A percentile compares a stretch with the other conserved stretches of the same genome.
Evolutionary conservation across 495 filamentous ascomycete genomes (phyloP).

Genomic region (Penicillium daleae): DNA sequence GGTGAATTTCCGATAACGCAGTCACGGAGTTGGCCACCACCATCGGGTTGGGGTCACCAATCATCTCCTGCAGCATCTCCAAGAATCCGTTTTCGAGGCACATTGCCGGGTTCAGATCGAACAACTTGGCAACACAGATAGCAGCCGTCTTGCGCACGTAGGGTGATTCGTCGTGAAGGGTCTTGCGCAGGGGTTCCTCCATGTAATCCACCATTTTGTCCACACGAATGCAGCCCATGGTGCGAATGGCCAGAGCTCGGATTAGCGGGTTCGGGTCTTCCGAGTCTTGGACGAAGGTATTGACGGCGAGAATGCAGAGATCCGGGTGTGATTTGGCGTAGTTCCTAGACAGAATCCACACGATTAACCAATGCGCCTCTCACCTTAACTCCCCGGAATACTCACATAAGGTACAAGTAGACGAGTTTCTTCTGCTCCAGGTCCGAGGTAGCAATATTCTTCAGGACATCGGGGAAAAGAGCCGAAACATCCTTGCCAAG

Average conservation of each 20-base stretch:
- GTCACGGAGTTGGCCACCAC: constrained; percentile 97
- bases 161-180: constrained; percentile 92
- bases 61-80: constrained; percentile 93
- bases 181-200: constrained; percentile 97
- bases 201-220: constrained; percentile 99
- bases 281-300: constrained; percentile 98
- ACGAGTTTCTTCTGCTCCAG: constrained; percentile 99
- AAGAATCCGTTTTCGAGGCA: constrained; percentile 97
- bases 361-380: constrained; percentile 20
- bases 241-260: constrained; percentile 90
- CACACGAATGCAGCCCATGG: constrained; percentile 99
- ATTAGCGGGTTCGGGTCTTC: constrained; percentile 98
- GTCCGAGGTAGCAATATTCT: constrained; percentile 96
- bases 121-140: constrained; percentile 97
- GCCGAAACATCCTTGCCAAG: constrained; percentile 98
- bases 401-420: constrained; percentile 96
- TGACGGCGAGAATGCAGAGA: constrained; percentile 97
- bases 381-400: constrained; percentile 11
- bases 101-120: constrained; percentile 88
- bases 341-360: constrained; percentile 64
- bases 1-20: constrained; percentile 87
- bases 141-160: constrained; percentile 98
- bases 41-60: constrained; percentile 98
- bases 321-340: constrained; percentile 99
- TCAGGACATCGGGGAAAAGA: constrained; percentile 95